These are phyloP conservation scores for Trypanosoma rangeli DNA, from an alignment of 208 protist genomes.

Conservation along the genomic window DNA sequence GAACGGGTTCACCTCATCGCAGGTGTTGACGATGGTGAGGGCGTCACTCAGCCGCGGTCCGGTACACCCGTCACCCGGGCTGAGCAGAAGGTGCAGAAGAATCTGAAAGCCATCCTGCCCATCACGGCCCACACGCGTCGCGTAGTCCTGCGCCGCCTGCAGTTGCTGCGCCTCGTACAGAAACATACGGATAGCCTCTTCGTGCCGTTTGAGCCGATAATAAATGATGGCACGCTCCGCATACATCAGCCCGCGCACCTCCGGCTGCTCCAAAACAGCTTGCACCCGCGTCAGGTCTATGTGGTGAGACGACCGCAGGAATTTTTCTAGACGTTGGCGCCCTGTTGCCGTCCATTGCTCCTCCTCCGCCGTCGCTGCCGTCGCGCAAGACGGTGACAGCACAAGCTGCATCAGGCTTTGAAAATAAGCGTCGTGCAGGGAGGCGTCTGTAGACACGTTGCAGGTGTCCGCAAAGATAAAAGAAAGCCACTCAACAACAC, in stretches of 20 bases:
- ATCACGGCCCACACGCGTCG: slow-evolving; percentile 30
- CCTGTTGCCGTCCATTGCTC: background rate
- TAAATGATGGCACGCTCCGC: slow-evolving; percentile 67
- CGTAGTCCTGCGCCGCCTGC: slow-evolving; percentile 54
- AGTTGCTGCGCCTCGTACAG: slow-evolving; percentile 43
- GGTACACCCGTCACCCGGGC: slow-evolving; percentile 7
- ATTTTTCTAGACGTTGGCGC: slow-evolving; percentile 33
- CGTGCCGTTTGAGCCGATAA: slow-evolving; percentile 47
- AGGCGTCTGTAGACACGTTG: slow-evolving; percentile 16
- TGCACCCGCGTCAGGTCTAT: slow-evolving; percentile 31
- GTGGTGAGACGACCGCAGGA: slow-evolving; percentile 41
- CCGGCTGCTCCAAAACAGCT: slow-evolving; percentile 44
- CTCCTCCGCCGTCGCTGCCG: background rate
- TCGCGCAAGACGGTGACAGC: background rate
- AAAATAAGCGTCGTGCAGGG: slow-evolving; percentile 41
- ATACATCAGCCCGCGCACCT: slow-evolving; percentile 27
- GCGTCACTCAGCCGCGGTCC: slow-evolving; percentile 32
- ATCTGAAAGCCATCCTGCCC: slow-evolving; percentile 39
- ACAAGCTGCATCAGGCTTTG: slow-evolving; percentile 31
- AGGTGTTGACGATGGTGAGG: slow-evolving; percentile 44
- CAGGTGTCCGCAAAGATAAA: slow-evolving; percentile 18
- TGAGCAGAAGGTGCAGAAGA: slow-evolving; percentile 43
- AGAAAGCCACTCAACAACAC: slow-evolving; percentile 24
- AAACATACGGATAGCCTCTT: slow-evolving; percentile 63
- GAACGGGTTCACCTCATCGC: slow-evolving; percentile 40